Base-by-base conservation (phyloP, 139 green algal species). In the Deuterostichococcus epilithicus region DNA sequence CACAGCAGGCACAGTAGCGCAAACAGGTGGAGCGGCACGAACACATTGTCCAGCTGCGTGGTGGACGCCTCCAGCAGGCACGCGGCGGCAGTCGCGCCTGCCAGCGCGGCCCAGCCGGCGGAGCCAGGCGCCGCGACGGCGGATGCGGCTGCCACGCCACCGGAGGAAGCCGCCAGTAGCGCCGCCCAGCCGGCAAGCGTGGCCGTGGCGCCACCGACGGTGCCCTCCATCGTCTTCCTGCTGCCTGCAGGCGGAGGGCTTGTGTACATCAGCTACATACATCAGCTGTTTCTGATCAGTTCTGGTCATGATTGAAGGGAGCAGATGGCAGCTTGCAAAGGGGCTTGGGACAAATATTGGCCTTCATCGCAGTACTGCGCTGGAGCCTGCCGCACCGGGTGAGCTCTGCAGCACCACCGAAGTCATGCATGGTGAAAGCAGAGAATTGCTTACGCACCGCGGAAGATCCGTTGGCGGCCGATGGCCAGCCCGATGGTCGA, bases 41-140 rank as follows among this genome's bases (percentile, higher is more conserved):
- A 86, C 5, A 95, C 71, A 68, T 96, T 96, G 74, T 96, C 91
- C 77, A 96, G 82, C 86, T 96, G 91, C 8, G 77, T 79, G 13
- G 91, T 96, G 1, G 81, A 75, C 22, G 89, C 91, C 80, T 96
- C 91, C 36, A 95, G 76, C 59, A 93, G 35, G 65, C 87, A 88
- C 1, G 87, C 87, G 28, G 86, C 75, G 33, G 73, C 25, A 2
- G 89, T 90, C 15, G 80, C 82, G 0, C 25, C 76, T 26, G 78
- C 35, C 45, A 93, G 28, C n/a, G 34, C 45, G 36, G 68, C 30
- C 83, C 78, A 86, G 28, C 52, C 52, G 26, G 52, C 18, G 58
- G 59, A 67, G 32, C 65, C 67, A 70, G 26, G 20, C 65, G 10
- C 59, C 63, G 37, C 33, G 70, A 38, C 60, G 10, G n/a, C n/a